Evolutionary conservation across 176 grass and related monocot species (phyloP), one percentile per base, ranked within the genome.

Genomic region (Thinopyrum elongatum): DNA sequence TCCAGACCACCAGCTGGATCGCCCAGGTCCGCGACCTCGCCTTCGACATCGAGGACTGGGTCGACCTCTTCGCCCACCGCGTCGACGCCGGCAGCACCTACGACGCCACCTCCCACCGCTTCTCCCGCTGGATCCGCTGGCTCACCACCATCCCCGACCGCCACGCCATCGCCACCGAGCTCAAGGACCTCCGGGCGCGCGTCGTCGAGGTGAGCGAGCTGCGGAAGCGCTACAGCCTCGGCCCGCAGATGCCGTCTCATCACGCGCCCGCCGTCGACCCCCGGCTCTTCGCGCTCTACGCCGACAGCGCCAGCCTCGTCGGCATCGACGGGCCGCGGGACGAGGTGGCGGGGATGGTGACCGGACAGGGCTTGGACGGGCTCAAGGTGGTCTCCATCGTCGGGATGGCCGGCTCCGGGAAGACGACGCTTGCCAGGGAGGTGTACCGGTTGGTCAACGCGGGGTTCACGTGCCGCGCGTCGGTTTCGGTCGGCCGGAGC

Each of bases 371-470:
- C 34, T 28, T 0, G 3, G 16, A 21, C 28, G 59, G 1, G 21
- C 68, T 68, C 30, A 89, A 68, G 33, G n/a, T 81, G 2, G 44
- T 85, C 0, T 75, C 77, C 68, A 76, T 89, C 25, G 60, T 44
- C 23, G 87, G 87, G 34, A 89, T 89, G 77, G 82, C 82, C 8
- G 87, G 87, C 13, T 30, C 87, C 14, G 87, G 87, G 77, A 89
- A 89, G 87, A 89, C 87, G 35, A 81, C 87, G 15, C 82, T 89
- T 17, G 82, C 69, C 10, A 10, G 3, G 22, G 69, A 10, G n/a
- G 74, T 85, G 4, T 66, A 35, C 62, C 22, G 6, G 13, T 70
- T n/a, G 13, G 14, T 85, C 25, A 0, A 4, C 1, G 0, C n/a
- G 26, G 72, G 42, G 26, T 89, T 85, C 68, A 0, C 60, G 2